Percentiles rank a stretch among this genome's conserved stretches.
Conservation (phyloP, 2,329 filamentous ascomycete genomes). For the Claviceps lovelessii region DNA sequence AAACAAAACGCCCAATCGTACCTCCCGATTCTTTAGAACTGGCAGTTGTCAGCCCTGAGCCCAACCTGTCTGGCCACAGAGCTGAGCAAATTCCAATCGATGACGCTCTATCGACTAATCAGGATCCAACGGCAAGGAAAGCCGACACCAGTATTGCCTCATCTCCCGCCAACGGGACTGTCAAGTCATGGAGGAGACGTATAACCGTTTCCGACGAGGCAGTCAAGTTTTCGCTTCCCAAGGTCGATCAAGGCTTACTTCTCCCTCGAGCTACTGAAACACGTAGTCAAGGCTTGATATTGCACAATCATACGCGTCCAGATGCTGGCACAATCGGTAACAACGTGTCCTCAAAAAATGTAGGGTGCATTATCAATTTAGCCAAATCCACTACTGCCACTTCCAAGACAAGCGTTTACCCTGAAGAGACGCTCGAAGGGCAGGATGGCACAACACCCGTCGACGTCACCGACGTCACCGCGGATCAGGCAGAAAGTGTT, state of each 20-base stretch:
- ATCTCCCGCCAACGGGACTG: not conserved
- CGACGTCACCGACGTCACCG: not conserved
- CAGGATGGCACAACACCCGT: not conserved
- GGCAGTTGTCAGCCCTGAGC: not conserved
- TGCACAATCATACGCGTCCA: not conserved
- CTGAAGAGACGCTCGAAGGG: not conserved
- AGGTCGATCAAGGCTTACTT: conserved; percentile 1
- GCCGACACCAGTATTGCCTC: not conserved
- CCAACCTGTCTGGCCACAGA: not conserved
- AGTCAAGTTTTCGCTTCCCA: not conserved
- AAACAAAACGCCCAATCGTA: not conserved
- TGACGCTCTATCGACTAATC: not conserved
- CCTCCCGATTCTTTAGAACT: not conserved
- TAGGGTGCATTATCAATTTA: not conserved
- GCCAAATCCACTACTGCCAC: not conserved
- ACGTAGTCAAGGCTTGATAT: not conserved
- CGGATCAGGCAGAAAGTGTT: not conserved
- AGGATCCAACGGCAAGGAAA: not conserved
- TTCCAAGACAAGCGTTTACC: not conserved
- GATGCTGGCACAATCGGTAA: not conserved
- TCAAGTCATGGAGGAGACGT: conserved; percentile 4
- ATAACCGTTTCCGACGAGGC: not conserved
- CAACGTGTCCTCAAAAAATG: not conserved
- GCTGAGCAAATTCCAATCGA: not conserved
- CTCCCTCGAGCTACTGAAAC: not conserved